Evolutionary conservation across 495 filamentous ascomycete species (phyloP).

Genomic region (Xeromyces bisporus): DNA sequence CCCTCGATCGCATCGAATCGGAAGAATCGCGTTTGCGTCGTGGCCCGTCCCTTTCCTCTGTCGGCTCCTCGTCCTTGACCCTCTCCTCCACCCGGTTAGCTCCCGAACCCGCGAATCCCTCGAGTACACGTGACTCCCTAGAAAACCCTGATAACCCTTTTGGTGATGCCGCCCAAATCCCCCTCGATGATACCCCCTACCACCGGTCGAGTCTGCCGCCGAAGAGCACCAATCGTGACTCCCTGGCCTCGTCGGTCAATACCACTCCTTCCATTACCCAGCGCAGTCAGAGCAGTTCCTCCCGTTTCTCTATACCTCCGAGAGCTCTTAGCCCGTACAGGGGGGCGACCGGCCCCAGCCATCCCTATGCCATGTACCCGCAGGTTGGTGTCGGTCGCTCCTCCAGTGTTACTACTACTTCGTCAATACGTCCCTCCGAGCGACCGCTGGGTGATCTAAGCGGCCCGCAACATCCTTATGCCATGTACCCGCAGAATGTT

Average conservation of each 20-base stretch:
- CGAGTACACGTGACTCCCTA: constrained; percentile 12
- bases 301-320: constrained; percentile 25
- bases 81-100: constrained; percentile 14
- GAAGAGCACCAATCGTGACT: constrained; percentile 23
- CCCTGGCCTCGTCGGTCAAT: constrained; percentile 17
- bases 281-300: constrained; percentile 27
- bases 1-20: constrained; percentile 26
- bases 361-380: constrained; percentile 39
- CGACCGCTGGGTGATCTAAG: constrained; percentile 42
- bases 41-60: constrained; percentile 18
- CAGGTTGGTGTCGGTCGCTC: constrained; percentile 41
- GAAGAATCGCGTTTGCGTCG: constrained; percentile 17
- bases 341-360: constrained; percentile 37
- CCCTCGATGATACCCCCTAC: constrained; percentile 17
- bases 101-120: constrained; percentile 9
- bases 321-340: constrained; percentile 36
- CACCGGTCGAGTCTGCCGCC: constrained; percentile 25
- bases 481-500: constrained; percentile 67
- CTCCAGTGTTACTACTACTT: constrained; percentile 46
- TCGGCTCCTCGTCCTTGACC: constrained; percentile 20
- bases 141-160: constrained; percentile 29
- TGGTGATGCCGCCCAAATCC: constrained; percentile 23
- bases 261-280: constrained; percentile 14
- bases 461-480: constrained; percentile 77
- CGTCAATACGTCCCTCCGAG: constrained; percentile 38